phyloP scores from a whole-genome alignment of 495 filamentous ascomycete genomes.

The Trichoderma gamsii region DNA sequence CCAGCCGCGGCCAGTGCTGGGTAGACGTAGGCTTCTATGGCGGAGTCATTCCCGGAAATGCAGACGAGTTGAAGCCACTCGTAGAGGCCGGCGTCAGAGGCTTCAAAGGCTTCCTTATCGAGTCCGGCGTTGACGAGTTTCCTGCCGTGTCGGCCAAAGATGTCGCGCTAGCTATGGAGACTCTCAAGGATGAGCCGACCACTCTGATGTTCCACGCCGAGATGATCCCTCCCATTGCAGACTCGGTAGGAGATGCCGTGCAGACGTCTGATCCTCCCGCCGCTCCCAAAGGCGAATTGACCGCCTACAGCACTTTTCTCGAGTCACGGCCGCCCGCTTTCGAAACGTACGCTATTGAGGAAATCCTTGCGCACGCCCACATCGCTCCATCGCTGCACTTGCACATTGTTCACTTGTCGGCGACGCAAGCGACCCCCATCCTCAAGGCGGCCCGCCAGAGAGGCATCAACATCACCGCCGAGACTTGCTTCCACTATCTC shows the following conservation, averaged over 20 bases:
- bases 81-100: constrained; percentile 82
- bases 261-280: constrained; percentile 67
- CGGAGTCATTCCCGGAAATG: constrained; percentile 88
- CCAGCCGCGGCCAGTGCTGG: constrained; percentile 89
- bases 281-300: constrained; percentile 67
- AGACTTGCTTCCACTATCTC: constrained; percentile 98
- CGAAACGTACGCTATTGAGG: constrained; percentile 83
- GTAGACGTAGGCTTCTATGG: constrained; percentile 98
- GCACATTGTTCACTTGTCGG: constrained; percentile 93
- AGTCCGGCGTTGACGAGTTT: constrained; percentile 95
- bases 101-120: constrained; percentile 97
- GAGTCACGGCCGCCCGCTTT: constrained; percentile 83
- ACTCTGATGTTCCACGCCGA: constrained; percentile 98
- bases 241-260: constrained; percentile 73
- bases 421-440: constrained; percentile 87
- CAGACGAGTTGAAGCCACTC: constrained; percentile 68
- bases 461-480: constrained; percentile 87
- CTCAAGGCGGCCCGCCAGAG: constrained; percentile 68
- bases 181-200: constrained; percentile 68
- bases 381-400: constrained; percentile 77
- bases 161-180: constrained; percentile 70
- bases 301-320: constrained; percentile 84
- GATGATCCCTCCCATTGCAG: constrained; percentile 85
- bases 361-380: constrained; percentile 75
- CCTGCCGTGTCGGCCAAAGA: constrained; percentile 78